phyloP scores from a whole-genome alignment of 176 grass and related monocot genomes.

The Secale cereale region DNA sequence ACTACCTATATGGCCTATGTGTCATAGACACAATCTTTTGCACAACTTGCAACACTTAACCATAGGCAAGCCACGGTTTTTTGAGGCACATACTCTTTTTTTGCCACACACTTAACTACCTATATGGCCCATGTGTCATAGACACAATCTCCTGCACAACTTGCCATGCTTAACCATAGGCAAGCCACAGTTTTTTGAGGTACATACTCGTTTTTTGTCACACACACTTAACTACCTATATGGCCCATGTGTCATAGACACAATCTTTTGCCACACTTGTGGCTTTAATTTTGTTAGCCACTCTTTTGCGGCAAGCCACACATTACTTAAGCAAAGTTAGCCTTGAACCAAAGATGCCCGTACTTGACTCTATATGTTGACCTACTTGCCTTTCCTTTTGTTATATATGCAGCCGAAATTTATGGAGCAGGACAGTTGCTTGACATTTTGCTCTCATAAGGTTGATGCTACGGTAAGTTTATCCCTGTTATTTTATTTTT shows the following conservation, averaged over 20 bases:
- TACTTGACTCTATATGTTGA: background rate
- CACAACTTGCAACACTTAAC: background rate
- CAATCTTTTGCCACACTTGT: background rate
- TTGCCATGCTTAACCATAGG: no score
- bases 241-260: background rate
- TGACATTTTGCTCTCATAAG: slow-evolving; percentile 77
- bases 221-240: background rate
- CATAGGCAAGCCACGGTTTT: no score
- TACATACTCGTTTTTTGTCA: background rate
- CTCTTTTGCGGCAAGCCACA: no score
- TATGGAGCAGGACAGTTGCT: slow-evolving; percentile 68
- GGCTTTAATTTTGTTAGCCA: background rate
- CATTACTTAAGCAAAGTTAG: no score
- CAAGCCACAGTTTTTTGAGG: background rate
- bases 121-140: no score
- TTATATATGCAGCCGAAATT: slow-evolving; percentile 67
- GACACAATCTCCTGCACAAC: no score
- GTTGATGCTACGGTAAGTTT: slow-evolving; percentile 66
- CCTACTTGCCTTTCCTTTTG: slow-evolving; percentile 14
- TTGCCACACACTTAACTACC: no score
- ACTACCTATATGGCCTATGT: background rate
- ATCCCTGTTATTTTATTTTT: slow-evolving; percentile 6
- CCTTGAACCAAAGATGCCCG: no score
- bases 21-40: background rate
- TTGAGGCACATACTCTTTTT: no score